These are phyloP conservation scores for Peniophora sp. DNA, from an alignment of 1,284 basidiomycete genomes.

Conservation along the genomic window DNA sequence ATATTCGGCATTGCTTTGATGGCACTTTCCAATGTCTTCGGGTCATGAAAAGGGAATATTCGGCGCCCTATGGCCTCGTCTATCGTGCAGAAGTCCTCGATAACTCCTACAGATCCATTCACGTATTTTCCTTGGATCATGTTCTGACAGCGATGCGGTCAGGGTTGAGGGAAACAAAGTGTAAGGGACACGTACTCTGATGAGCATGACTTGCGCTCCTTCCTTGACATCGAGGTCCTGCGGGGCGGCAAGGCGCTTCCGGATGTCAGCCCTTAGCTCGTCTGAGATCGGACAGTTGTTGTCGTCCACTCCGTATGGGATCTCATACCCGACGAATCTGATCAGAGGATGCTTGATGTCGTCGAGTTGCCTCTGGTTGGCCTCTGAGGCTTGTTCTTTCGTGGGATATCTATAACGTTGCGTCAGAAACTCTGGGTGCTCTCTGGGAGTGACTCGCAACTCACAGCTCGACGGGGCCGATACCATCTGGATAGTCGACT, in stretches of 20 bases:
- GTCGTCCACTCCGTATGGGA: slow-evolving; percentile 20
- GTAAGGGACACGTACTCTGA: slow-evolving; percentile 20
- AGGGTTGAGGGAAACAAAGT: background rate
- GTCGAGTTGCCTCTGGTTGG: slow-evolving; percentile 43
- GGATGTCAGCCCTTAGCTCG: slow-evolving; percentile 14
- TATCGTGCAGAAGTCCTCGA: slow-evolving; percentile 53
- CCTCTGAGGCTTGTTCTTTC: slow-evolving; percentile 49
- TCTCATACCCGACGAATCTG: slow-evolving; percentile 30
- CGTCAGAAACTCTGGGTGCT: slow-evolving; percentile 15
- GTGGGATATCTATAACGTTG: slow-evolving; percentile 42
- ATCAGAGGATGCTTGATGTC: slow-evolving; percentile 20
- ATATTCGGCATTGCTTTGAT: slow-evolving; percentile 1
- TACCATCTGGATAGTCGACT: slow-evolving; percentile 62
- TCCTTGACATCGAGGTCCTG: slow-evolving; percentile 19
- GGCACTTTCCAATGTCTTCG: slow-evolving; percentile 12
- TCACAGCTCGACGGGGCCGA: slow-evolving; percentile 78
- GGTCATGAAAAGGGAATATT: slow-evolving; percentile 11
- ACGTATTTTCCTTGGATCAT: slow-evolving; percentile 57
- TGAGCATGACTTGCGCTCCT: slow-evolving; percentile 36
- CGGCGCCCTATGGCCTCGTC: background rate
- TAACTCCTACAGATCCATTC: slow-evolving; percentile 83
- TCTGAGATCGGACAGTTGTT: slow-evolving; percentile 11
- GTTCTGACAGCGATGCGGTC: slow-evolving; percentile 34
- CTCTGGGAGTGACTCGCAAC: slow-evolving; percentile 12
- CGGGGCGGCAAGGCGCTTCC: slow-evolving; percentile 19